phyloP scores from a whole-genome alignment of 176 grass and related monocot genomes.

The Zoysia pacifica region DNA sequence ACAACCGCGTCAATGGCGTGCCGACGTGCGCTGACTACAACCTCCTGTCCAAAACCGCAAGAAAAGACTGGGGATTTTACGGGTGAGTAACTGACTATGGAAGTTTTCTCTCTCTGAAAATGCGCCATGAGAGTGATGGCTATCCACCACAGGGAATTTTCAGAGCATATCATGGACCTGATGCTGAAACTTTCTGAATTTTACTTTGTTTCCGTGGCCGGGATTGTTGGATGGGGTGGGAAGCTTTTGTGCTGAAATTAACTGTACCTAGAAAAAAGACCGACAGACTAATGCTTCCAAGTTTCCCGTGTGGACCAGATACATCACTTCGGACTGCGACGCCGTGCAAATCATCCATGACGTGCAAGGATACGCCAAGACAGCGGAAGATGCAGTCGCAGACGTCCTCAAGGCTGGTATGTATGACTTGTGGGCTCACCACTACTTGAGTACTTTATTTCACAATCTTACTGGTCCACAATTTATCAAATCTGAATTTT shows the following conservation, averaged over 20 bases:
- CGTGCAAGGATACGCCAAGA: slow-evolving; percentile 61
- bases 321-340: slow-evolving; percentile 91
- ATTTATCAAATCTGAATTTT: too few species aligned
- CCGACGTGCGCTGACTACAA: slow-evolving; percentile 57
- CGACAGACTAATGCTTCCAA: slow-evolving; percentile 15
- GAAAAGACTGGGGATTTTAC: slow-evolving; percentile 52
- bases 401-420: slow-evolving; percentile 92
- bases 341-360: slow-evolving; percentile 77
- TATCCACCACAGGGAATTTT: slow-evolving; percentile 5
- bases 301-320: slow-evolving; percentile 52
- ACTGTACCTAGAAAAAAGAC: neutral
- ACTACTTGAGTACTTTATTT: neutral
- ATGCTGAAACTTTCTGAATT: neutral
- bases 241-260: neutral
- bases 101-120: too few species aligned
- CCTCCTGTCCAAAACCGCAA: slow-evolving; percentile 56
- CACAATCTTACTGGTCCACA: neutral
- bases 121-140: neutral
- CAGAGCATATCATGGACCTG: neutral
- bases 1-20: slow-evolving; percentile 69
- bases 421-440: neutral
- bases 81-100: slow-evolving; percentile 30
- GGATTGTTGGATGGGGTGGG: too few species aligned
- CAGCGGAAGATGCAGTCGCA: slow-evolving; percentile 86
- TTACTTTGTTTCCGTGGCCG: neutral